Evolutionary conservation across 768 basidiomycete species (phyloP), one percentile per base, ranked within the genome.

Genomic region (Hysterangium stoloniferum): DNA sequence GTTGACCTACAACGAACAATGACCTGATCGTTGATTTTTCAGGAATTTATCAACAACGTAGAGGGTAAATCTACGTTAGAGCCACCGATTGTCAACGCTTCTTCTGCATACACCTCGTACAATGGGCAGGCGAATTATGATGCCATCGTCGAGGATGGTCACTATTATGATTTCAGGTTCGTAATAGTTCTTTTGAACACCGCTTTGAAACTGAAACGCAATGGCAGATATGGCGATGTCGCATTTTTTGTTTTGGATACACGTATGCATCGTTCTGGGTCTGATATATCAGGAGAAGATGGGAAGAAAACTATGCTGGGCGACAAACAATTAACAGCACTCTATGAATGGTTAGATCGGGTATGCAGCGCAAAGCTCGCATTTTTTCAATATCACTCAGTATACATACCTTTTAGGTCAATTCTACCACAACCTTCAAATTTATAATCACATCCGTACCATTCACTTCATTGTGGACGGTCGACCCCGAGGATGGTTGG

Each of bases 181-280:
- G 37, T 19, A 24, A 25, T 28, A 19, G 22, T 12, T 25, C 9
- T 37, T 37, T 33, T 8, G 29, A 11, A 29, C 44, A 32, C 22
- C 6, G 27, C 28, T 19, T n/a, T 15, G 28, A 27, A 19, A 13
- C 12, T 28, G 6, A n/a, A n/a, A n/a, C n/a, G n/a, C 38, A 8
- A 20, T 15, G n/a, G n/a, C 45, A 62, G 58, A 24, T 75, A 82
- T 55, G 84, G 78, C 0, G 85, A 89, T 57, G 68, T 71, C 6
- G 81, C 83, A 0, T 87, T 84, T 63, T 89, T 87, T 66, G 82
- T 87, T n/a, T 67, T 82, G 68, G 86, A 88, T 65, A 84, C 82
- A 1, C 71, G 84, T 15, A 69, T 74, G 5, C 75, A 83, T 59
- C 74, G 83, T 19, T 73, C 74, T 4, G 62, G 61, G 22, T 24